phyloP scores from a whole-genome alignment of 2,329 filamentous ascomycete genomes.

The Chrysosporium queenslandicum region DNA sequence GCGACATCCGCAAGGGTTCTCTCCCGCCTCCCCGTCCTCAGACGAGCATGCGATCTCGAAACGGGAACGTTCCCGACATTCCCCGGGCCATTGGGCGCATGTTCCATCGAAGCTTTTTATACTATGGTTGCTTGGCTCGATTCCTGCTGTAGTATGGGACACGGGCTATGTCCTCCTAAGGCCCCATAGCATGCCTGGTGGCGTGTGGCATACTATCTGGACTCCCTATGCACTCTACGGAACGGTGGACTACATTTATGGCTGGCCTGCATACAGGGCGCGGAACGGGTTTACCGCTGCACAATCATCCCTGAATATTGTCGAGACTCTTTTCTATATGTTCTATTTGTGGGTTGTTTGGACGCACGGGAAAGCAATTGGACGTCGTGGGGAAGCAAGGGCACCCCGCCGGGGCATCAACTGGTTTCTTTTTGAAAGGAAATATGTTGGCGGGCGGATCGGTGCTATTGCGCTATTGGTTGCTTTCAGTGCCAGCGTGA shows the following conservation, averaged over 20 bases:
- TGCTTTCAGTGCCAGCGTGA: conserved; percentile 49
- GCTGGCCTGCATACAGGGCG: conserved; percentile 58
- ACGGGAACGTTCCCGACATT: conserved; percentile 21
- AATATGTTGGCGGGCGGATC: conserved; percentile 42
- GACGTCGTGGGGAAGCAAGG: conserved; percentile 13
- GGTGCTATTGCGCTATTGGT: conserved; percentile 49
- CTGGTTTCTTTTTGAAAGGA: conserved; percentile 24
- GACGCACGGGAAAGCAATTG: conserved; percentile 28
- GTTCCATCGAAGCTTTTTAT: conserved; percentile 51
- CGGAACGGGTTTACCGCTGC: conserved; percentile 67
- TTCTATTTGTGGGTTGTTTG: conserved; percentile 51
- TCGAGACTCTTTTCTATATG: conserved; percentile 58
- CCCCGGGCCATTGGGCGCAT: conserved; percentile 43
- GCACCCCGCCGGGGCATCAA: conserved; percentile 15
- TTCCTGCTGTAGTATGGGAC: conserved; percentile 77
- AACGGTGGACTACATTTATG: conserved; percentile 70
- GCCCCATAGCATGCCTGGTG: conserved; percentile 72
- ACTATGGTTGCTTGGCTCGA: conserved; percentile 61
- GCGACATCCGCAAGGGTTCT: conserved; percentile 44
- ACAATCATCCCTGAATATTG: conserved; percentile 57
- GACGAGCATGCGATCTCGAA: conserved; percentile 13
- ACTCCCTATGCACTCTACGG: conserved; percentile 72
- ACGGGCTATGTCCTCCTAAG: conserved; percentile 66
- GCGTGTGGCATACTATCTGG: conserved; percentile 60
- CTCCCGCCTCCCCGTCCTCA: conserved; percentile 24